Evolutionary conservation across 176 grass and related monocot species (phyloP).

Genomic region (Saccharum spontaneum): DNA sequence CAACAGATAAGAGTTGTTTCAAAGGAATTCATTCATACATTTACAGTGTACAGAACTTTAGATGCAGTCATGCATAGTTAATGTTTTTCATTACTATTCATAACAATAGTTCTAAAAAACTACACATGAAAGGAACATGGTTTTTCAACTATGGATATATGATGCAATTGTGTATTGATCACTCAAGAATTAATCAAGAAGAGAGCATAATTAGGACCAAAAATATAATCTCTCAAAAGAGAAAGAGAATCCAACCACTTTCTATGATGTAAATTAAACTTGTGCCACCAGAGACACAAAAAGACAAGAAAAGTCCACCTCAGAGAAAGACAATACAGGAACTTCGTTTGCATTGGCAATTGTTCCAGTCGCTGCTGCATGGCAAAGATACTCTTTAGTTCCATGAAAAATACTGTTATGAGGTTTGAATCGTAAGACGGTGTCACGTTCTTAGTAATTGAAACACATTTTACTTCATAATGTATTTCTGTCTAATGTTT

Average conservation of each 20-base stretch:
- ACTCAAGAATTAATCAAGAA: not conserved
- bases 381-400: slow-evolving; percentile 36
- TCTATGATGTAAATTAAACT: not conserved
- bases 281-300: slow-evolving; percentile 8
- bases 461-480: not conserved
- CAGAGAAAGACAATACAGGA: slow-evolving; percentile 66
- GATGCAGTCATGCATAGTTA: slow-evolving; percentile 1
- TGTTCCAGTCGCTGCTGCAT: slow-evolving; percentile 42
- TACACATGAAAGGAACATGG: not conserved
- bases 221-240: not conserved
- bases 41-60: not conserved
- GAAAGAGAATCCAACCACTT: slow-evolving; percentile 2
- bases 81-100: not conserved
- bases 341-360: slow-evolving; percentile 40
- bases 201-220: not conserved
- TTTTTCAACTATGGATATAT: not conserved
- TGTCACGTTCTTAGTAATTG: not conserved
- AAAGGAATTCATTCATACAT: not conserved
- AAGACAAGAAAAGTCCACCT: slow-evolving; percentile 45
- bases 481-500: not conserved
- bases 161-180: not conserved
- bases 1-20: not conserved
- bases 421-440: not conserved
- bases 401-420: not conserved
- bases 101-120: slow-evolving; percentile 10